These are phyloP conservation scores for Viridothelium virens DNA, from an alignment of 495 filamentous ascomycete species.

Conservation along the genomic window DNA sequence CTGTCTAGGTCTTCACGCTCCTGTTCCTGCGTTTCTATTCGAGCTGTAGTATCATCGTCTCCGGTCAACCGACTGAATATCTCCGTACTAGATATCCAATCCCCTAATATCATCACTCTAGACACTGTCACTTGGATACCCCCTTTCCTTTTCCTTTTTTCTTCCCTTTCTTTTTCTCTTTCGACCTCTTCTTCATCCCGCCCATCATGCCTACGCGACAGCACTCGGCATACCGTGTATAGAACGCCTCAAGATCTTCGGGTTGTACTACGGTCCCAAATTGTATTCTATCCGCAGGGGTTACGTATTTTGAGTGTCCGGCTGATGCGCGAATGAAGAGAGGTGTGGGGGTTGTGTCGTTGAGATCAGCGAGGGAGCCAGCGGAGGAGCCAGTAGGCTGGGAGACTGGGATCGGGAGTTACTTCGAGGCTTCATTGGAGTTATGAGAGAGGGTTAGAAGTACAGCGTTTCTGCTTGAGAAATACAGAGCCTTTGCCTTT, in stretches of 20 bases:
- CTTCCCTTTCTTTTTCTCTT: constrained; percentile 68
- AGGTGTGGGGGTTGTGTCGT: constrained; percentile 52
- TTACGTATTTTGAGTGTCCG: constrained; percentile 48
- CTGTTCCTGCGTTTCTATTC: too few species aligned
- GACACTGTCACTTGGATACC: too few species aligned
- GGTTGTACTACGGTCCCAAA: constrained; percentile 75
- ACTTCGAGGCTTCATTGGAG: neutral
- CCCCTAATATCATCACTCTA: too few species aligned
- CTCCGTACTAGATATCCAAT: too few species aligned
- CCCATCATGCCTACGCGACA: constrained; percentile 78
- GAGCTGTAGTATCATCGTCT: too few species aligned
- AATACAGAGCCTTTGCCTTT: constrained; percentile 69
- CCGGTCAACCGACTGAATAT: too few species aligned
- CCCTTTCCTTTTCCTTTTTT: constrained; percentile 57
- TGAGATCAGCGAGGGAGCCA: constrained; percentile 46
- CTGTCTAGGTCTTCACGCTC: too few species aligned
- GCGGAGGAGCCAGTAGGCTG: constrained; percentile 21
- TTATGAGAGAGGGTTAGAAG: neutral
- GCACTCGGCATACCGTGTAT: constrained; percentile 77
- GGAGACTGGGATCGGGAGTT: constrained; percentile 20
- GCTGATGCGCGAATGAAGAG: constrained; percentile 81
- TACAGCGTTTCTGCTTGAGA: constrained; percentile 79
- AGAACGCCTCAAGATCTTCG: constrained; percentile 71
- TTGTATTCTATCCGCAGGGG: constrained; percentile 58
- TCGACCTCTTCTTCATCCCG: constrained; percentile 83